These are phyloP conservation scores for Microcyclosporella mali DNA, from an alignment of 2,329 filamentous ascomycete genomes.

Conservation along the genomic window DNA sequence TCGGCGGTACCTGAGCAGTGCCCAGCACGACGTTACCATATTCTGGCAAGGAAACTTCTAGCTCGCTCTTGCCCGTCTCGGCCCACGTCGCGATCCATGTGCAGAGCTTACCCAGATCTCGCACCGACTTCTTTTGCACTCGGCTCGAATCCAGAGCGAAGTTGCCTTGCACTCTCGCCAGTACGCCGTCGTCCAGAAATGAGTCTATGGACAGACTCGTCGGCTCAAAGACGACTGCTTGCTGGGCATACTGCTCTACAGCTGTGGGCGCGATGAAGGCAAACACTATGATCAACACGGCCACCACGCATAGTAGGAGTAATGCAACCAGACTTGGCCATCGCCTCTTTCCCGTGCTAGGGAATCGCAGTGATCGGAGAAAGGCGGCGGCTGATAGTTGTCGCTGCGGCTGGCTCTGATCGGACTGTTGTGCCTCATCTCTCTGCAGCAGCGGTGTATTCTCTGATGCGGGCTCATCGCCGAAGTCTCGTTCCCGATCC, in stretches of 20 bases:
- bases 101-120: slow-evolving; percentile 67
- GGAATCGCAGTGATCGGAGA: slow-evolving; percentile 11
- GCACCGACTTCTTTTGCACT: slow-evolving; percentile 64
- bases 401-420: slow-evolving; percentile 21
- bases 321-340: slow-evolving; percentile 80
- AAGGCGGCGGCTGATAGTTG: slow-evolving; percentile 18
- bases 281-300: slow-evolving; percentile 65
- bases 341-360: slow-evolving; percentile 40
- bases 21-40: slow-evolving; percentile 74
- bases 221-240: slow-evolving; percentile 75
- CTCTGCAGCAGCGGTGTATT: slow-evolving; percentile 11
- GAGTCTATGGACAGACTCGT: slow-evolving; percentile 79
- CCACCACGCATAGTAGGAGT: slow-evolving; percentile 54
- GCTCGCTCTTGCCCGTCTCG: slow-evolving; percentile 64
- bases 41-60: slow-evolving; percentile 75
- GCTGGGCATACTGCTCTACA: slow-evolving; percentile 78
- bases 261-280: slow-evolving; percentile 76
- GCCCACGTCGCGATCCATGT: slow-evolving; percentile 76
- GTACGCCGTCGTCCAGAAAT: slow-evolving; percentile 71
- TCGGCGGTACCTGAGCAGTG: slow-evolving; percentile 65
- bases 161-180: slow-evolving; percentile 72
- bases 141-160: slow-evolving; percentile 73
- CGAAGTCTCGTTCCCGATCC: slow-evolving; percentile 4
- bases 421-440: slow-evolving; percentile 5
- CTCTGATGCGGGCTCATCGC: slow-evolving; percentile 9